Base-by-base conservation (phyloP, 768 basidiomycete species). In the Hebeloma cylindrosporum region DNA sequence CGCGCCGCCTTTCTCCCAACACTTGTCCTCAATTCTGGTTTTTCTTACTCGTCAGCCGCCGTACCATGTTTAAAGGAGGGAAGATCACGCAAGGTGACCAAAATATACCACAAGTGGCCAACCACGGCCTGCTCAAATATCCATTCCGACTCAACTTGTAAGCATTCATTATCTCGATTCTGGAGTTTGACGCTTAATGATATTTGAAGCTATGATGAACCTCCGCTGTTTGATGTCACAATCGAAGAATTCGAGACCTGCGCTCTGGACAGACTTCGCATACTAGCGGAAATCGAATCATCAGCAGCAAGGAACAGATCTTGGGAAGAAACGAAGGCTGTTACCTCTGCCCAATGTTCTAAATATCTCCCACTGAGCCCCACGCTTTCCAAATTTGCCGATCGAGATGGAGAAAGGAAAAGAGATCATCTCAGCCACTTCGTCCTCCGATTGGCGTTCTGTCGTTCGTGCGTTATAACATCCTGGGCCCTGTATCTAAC, bases 181-280 rank as follows among this genome's bases (percentile, higher is more conserved):
- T 39, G 8, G 22, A 32, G 40, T 29, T 27, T 38, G 20, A 29
- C 32, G 13, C 43, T 50, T 32, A 48, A 53, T 40, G 14, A 29
- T 33, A 16, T 43, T 16, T 20, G 7, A 29, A 96, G 93, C 65
- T 98, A 99, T 60, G 86, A 94, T 54, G 68, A 60, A 13, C 90
- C 94, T 16, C 96, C 96, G 14, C 64, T 77, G 11, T 84, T 83
- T 44, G 93, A 98, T 57, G 85, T 98, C 14, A 93, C 93, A 1
- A 72, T 98, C 13, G 96, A 98, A 62, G 89, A 97, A 51, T 99
- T 99, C 54, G 96, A 99, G 62, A 83, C 77, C 2, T 89, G 78
- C 60, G 96, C 96, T 0, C 73, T 99, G 16, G 83, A 95, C 53
- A 73, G 96, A 27, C 75, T 99, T 23, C 82, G 91, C 20, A 75